These are phyloP conservation scores for Thermomyces lanuginosus DNA, from an alignment of 2,329 filamentous ascomycete species.

Conservation along the genomic window DNA sequence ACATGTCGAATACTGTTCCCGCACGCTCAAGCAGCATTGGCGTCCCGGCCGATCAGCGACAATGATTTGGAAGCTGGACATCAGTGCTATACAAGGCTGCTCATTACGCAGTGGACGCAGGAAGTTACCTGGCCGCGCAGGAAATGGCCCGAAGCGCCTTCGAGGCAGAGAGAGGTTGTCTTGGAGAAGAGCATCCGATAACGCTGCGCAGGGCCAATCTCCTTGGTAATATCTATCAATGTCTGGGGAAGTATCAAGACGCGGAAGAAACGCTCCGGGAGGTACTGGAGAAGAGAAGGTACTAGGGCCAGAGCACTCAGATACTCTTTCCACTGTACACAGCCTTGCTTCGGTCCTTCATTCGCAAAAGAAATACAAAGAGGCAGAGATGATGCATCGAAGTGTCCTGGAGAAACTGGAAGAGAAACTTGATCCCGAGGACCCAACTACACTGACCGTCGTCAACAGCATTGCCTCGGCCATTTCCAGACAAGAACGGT, in stretches of 20 bases:
- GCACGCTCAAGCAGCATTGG: conserved; percentile 10
- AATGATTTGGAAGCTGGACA: conserved; percentile 1
- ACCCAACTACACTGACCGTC: too few species aligned
- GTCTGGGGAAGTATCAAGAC: conserved; percentile 3
- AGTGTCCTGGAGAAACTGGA: conserved; percentile 3
- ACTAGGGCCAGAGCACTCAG: conserved; percentile 8
- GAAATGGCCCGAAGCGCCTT: conserved; percentile 7
- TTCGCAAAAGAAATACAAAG: neutral
- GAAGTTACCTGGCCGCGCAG: conserved; percentile 10
- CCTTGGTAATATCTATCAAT: conserved; percentile 3
- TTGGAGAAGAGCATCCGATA: conserved; percentile 7
- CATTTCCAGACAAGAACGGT: too few species aligned
- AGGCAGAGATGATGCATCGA: neutral
- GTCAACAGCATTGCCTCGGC: too few species aligned
- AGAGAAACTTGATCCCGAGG: too few species aligned
- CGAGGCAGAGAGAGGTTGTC: conserved; percentile 6
- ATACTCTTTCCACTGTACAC: conserved; percentile 8
- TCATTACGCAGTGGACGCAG: neutral
- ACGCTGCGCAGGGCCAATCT: conserved; percentile 28
- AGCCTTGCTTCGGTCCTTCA: conserved; percentile 4
- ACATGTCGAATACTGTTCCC: conserved; percentile 12
- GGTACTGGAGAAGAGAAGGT: conserved; percentile 8
- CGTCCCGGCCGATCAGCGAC: conserved; percentile 5
- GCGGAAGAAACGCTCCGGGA: conserved; percentile 5
- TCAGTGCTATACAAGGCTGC: conserved; percentile 1